phyloP scores from a whole-genome alignment of 2,329 filamentous ascomycete genomes.

The Cadophora sp. region DNA sequence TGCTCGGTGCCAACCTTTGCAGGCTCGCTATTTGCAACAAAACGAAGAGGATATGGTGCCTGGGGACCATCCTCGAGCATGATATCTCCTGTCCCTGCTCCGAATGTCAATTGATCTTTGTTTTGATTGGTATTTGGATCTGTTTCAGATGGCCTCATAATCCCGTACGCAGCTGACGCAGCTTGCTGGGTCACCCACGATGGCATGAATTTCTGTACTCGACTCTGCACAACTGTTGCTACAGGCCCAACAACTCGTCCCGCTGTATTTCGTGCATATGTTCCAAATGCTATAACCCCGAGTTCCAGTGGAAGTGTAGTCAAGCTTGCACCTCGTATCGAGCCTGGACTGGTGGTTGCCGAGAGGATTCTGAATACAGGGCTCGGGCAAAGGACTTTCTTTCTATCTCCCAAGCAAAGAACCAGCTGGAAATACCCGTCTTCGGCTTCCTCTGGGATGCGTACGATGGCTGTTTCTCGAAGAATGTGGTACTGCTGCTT shows the following conservation, averaged over 20 bases:
- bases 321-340: constrained; percentile 69
- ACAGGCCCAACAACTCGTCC: constrained; percentile 53
- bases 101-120: constrained; percentile 48
- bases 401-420: constrained; percentile 61
- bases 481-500: constrained; percentile 57
- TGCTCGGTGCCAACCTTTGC: constrained; percentile 41
- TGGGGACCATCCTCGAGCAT: constrained; percentile 57
- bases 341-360: constrained; percentile 64
- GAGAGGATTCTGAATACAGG: constrained; percentile 75
- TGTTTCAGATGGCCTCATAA: constrained; percentile 38
- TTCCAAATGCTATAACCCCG: constrained; percentile 62
- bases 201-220: constrained; percentile 46
- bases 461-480: constrained; percentile 68
- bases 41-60: constrained; percentile 59
- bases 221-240: constrained; percentile 51
- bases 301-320: constrained; percentile 70
- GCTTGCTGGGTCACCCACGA: constrained; percentile 44
- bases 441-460: constrained; percentile 66
- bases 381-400: constrained; percentile 67
- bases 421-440: constrained; percentile 76
- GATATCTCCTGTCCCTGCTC: constrained; percentile 41
- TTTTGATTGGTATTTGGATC: constrained; percentile 48
- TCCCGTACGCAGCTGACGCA: constrained; percentile 44
- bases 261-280: constrained; percentile 48
- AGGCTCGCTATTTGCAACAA: constrained; percentile 57